Percentiles rank a stretch among this genome's conserved stretches.
phyloP scores from a whole-genome alignment of 2,329 filamentous ascomycete genomes.

The Hortaea werneckii region DNA sequence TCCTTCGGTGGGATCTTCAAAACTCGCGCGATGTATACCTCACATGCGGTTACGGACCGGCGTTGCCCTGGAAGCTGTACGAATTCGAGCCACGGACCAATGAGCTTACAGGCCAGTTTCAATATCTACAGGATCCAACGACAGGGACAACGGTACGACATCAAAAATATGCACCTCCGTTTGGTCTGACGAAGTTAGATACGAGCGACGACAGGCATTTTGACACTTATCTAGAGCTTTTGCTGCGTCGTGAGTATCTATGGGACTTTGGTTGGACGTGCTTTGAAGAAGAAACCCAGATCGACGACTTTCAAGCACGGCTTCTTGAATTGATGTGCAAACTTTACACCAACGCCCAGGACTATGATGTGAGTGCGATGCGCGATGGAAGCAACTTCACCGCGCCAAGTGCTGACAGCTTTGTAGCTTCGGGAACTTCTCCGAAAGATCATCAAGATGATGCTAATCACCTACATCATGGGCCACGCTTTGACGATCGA shows the following conservation, averaged over 20 bases:
- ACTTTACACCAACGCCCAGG: slow-evolving; percentile 20
- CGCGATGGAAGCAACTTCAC: too few relatives aligned
- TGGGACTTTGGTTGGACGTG: slow-evolving; percentile 32
- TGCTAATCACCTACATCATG: slow-evolving; percentile 41
- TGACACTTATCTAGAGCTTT: slow-evolving; percentile 34
- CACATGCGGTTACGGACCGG: slow-evolving; percentile 34
- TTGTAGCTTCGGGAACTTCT: slow-evolving; percentile 29
- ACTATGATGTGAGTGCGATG: slow-evolving; percentile 27
- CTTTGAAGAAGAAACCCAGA: slow-evolving; percentile 35
- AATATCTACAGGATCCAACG: slow-evolving; percentile 30
- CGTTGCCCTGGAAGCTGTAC: slow-evolving; percentile 35
- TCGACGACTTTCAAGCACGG: slow-evolving; percentile 33
- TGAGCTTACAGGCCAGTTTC: slow-evolving; percentile 31
- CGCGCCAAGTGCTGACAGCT: neutral
- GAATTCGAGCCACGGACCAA: slow-evolving; percentile 35
- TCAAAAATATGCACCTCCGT: slow-evolving; percentile 34
- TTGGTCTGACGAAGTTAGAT: slow-evolving; percentile 37
- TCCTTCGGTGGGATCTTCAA: slow-evolving; percentile 21
- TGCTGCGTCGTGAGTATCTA: slow-evolving; percentile 31
- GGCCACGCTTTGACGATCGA: slow-evolving; percentile 37
- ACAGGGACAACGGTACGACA: slow-evolving; percentile 19
- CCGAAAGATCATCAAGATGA: slow-evolving; percentile 35
- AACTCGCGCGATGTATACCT: slow-evolving; percentile 32
- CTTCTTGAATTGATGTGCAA: slow-evolving; percentile 32
- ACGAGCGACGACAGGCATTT: slow-evolving; percentile 34